Percentiles rank a stretch among this genome's conserved stretches.
phyloP scores from a whole-genome alignment of 345 rosid genomes.

The Gossypium thurberi region DNA sequence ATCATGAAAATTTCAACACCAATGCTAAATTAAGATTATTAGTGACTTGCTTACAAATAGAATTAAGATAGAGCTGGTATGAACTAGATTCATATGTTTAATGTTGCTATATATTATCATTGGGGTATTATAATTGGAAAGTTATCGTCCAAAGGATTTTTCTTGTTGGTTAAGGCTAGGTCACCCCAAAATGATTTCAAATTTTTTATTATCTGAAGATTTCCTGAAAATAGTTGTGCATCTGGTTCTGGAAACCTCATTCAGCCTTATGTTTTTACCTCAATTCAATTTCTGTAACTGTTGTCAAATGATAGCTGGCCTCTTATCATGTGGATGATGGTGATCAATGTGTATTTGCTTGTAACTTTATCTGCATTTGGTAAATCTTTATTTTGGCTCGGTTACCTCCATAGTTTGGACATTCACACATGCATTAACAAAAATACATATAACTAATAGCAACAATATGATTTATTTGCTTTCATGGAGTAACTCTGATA shows the following conservation, averaged over 20 bases:
- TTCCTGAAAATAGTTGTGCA: neutral
- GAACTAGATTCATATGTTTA: neutral
- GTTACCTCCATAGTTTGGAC: neutral
- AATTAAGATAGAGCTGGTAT: neutral
- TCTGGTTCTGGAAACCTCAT: neutral
- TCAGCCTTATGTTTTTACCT: neutral
- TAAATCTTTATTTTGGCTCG: neutral
- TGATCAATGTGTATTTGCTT: neutral
- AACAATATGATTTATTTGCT: neutral
- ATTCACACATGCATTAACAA: neutral
- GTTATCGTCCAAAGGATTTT: neutral
- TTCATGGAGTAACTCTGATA: neutral
- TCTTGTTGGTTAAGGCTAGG: constrained; percentile 2
- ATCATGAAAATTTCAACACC: neutral
- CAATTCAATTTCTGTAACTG: neutral
- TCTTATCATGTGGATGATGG: neutral
- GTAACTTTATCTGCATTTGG: neutral
- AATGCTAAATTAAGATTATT: neutral
- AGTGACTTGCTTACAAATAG: neutral
- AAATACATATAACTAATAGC: neutral
- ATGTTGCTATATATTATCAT: neutral
- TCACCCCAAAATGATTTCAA: neutral
- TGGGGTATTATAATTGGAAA: neutral
- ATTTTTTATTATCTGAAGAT: neutral
- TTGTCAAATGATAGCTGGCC: neutral